Evolutionary conservation across 306 rosid genomes (phyloP).

Genomic region (Morella rubra): DNA sequence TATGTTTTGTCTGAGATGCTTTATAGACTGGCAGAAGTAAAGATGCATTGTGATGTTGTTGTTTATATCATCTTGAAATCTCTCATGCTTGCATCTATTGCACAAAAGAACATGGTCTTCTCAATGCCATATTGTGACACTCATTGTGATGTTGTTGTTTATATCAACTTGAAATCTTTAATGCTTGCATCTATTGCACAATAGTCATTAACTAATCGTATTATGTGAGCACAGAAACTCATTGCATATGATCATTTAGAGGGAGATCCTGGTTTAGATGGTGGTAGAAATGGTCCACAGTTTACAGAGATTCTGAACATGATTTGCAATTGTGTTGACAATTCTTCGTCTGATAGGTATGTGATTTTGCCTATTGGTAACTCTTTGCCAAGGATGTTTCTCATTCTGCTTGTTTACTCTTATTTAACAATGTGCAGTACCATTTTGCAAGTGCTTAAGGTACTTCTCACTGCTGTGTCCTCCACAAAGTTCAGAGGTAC

Average conservation of each 20-base stretch:
- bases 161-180: conserved; percentile 20
- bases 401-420: conserved; percentile 34
- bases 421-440: conserved; percentile 65
- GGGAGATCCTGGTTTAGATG: conserved; percentile 98
- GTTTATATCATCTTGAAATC: conserved; percentile 18
- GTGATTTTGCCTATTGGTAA: conserved; percentile 21
- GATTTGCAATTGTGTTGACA: conserved; percentile 83
- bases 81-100: conserved; percentile 19
- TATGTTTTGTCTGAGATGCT: background rate
- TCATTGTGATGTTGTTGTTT: conserved; percentile 9
- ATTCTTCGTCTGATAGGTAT: conserved; percentile 95
- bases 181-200: conserved; percentile 11
- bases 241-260: conserved; percentile 98
- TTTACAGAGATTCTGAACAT: conserved; percentile 84
- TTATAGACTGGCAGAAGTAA: background rate
- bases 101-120: background rate
- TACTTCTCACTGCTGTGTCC: conserved; percentile 97
- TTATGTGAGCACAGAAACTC: conserved; percentile 72
- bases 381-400: conserved; percentile 25
- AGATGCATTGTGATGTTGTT: background rate
- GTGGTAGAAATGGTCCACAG: conserved; percentile 71
- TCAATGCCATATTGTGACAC: background rate
- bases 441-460: conserved; percentile 96
- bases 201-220: conserved; percentile 26
- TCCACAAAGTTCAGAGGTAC: conserved; percentile 95